These are phyloP conservation scores for Porogramme epimiltina DNA, from an alignment of 1,284 basidiomycete species.

Conservation along the genomic window DNA sequence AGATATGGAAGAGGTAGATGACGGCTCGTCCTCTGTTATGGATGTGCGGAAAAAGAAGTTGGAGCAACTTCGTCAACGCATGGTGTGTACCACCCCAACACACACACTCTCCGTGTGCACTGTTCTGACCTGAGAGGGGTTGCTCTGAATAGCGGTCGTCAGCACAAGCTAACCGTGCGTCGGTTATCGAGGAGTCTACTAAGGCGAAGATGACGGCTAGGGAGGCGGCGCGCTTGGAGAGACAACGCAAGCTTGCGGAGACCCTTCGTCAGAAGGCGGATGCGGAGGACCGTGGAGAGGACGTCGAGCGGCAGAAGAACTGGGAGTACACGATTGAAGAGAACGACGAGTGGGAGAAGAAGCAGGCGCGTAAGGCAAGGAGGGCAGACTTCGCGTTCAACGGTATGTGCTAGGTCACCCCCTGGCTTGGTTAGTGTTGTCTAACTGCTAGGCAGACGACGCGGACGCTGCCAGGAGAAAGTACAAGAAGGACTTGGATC, in stretches of 20 bases:
- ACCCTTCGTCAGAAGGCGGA: constrained; percentile 85
- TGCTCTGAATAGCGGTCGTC: constrained; percentile 62
- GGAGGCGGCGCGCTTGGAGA: constrained; percentile 80
- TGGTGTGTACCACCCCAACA: constrained; percentile 53
- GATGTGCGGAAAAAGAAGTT: constrained; percentile 80
- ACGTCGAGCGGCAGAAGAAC: constrained; percentile 79
- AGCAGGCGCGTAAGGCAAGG: constrained; percentile 72
- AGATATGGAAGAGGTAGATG: constrained; percentile 3
- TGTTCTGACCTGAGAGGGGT: constrained; percentile 3
- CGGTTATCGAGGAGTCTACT: constrained; percentile 81
- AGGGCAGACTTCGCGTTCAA: constrained; percentile 83
- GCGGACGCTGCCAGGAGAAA: constrained; percentile 84
- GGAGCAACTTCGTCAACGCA: constrained; percentile 71
- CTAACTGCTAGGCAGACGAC: constrained; percentile 61
- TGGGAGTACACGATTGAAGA: constrained; percentile 96
- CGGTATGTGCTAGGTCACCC: constrained; percentile 46
- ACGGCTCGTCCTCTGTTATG: constrained; percentile 38
- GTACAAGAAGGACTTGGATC: constrained; percentile 90
- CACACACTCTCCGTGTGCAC: constrained; percentile 13
- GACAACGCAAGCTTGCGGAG: constrained; percentile 88
- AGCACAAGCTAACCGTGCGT: constrained; percentile 78
- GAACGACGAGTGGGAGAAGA: constrained; percentile 93
- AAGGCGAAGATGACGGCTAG: constrained; percentile 74
- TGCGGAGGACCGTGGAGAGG: constrained; percentile 84
- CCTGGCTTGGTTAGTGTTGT: no score